Conservation (phyloP, 1,139 yeast genomes). For the Saccharomyces hybrid region DNA sequence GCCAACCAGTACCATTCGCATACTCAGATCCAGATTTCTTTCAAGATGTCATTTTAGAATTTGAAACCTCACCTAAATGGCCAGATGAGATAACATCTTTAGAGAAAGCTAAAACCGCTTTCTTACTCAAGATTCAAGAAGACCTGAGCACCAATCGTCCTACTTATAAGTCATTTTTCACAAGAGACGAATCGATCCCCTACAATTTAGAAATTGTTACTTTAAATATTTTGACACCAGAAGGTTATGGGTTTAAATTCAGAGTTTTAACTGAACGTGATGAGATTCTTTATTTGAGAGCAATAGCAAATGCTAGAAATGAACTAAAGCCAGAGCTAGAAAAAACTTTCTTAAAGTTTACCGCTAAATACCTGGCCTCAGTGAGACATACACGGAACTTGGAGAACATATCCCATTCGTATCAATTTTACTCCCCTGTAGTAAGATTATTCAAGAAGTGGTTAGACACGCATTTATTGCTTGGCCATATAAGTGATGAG, state of each 20-base stretch:
- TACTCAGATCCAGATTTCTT: constrained; percentile 69
- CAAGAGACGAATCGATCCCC: constrained; percentile 60
- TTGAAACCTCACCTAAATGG: constrained; percentile 89
- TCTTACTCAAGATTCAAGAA: constrained; percentile 66
- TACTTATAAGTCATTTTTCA: constrained; percentile 50
- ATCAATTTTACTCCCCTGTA: constrained; percentile 68
- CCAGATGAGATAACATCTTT: constrained; percentile 83
- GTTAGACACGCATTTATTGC: constrained; percentile 67
- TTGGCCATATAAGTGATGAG: constrained; percentile 67
- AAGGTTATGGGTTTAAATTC: constrained; percentile 75
- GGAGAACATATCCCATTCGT: constrained; percentile 61
- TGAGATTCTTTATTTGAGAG: constrained; percentile 62
- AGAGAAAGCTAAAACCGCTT: constrained; percentile 87
- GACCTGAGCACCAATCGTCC: constrained; percentile 40
- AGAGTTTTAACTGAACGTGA: constrained; percentile 77
- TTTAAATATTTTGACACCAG: constrained; percentile 67
- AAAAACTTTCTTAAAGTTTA: constrained; percentile 55
- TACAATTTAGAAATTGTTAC: constrained; percentile 52
- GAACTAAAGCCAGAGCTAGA: constrained; percentile 55
- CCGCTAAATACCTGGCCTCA: constrained; percentile 58
- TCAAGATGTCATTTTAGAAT: constrained; percentile 73
- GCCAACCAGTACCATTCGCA: constrained; percentile 80
- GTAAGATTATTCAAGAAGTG: constrained; percentile 81
- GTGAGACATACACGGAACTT: constrained; percentile 80
- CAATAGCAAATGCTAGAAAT: constrained; percentile 52